Percentiles rank a stretch among this genome's conserved stretches.
These are phyloP conservation scores for Boletus vinaceobasis DNA, from an alignment of 768 basidiomycete species.

Conservation along the genomic window DNA sequence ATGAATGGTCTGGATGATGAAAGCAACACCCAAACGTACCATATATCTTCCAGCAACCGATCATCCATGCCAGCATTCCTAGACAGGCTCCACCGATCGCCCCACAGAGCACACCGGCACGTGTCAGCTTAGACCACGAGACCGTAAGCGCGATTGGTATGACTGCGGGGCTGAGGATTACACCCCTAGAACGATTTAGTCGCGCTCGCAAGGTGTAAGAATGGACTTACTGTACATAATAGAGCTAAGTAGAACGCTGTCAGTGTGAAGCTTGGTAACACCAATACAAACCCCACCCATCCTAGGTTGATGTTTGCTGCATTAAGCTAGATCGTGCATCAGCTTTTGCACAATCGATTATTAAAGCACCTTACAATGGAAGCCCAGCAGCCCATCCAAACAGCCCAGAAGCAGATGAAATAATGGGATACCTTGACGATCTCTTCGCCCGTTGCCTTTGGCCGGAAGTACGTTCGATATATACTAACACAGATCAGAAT, in stretches of 20 bases:
- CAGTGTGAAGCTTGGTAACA: background rate
- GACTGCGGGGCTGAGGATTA: slow-evolving; percentile 48
- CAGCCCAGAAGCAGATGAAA: slow-evolving; percentile 42
- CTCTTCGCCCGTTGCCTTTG: slow-evolving; percentile 35
- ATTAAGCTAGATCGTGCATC: slow-evolving; percentile 33
- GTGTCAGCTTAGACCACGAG: slow-evolving; percentile 44
- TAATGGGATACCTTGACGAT: slow-evolving; percentile 40
- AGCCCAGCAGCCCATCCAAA: slow-evolving; percentile 44
- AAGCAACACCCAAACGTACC: slow-evolving; percentile 23
- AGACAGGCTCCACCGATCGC: slow-evolving; percentile 39
- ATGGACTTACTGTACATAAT: slow-evolving; percentile 41
- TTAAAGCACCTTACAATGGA: slow-evolving; percentile 26
- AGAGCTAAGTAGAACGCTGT: slow-evolving; percentile 27
- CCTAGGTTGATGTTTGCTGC: slow-evolving; percentile 45
- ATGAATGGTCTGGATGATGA: background rate
- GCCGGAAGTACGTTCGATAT: slow-evolving; percentile 38
- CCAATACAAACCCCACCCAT: slow-evolving; percentile 34
- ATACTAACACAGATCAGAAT: slow-evolving; percentile 20
- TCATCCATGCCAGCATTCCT: slow-evolving; percentile 50
- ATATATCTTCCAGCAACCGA: slow-evolving; percentile 49
- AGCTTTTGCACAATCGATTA: background rate
- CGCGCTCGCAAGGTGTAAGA: background rate
- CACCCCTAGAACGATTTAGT: slow-evolving; percentile 35
- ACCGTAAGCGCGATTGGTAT: slow-evolving; percentile 47
- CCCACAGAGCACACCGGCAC: slow-evolving; percentile 38